Percentiles rank a stretch among this genome's conserved stretches.
These are phyloP conservation scores for Candida tropicalis DNA, from an alignment of 1,139 yeast genomes.

Conservation along the genomic window DNA sequence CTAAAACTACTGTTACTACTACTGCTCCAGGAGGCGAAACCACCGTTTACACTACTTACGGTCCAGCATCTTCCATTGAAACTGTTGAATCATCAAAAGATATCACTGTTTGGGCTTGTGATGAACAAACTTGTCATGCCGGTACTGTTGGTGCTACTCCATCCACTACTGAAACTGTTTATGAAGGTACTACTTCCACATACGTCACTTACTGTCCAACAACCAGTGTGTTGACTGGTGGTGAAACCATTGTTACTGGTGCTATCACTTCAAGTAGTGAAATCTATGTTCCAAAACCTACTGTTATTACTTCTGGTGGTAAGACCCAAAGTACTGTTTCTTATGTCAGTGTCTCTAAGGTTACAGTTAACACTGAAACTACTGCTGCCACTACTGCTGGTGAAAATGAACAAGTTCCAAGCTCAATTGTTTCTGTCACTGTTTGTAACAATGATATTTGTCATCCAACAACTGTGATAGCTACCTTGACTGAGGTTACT, in stretches of 20 bases:
- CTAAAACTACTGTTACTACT: no score
- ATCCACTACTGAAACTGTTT: constrained; percentile 15
- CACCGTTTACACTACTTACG: constrained; percentile 24
- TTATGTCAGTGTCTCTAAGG: constrained; percentile 22
- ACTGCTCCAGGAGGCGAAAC: constrained; percentile 15
- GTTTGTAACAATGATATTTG: constrained; percentile 45
- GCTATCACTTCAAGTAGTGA: no score
- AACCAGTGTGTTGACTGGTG: no score
- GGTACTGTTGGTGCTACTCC: constrained; percentile 33
- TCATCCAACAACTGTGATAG: constrained; percentile 26
- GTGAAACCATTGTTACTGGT: no score
- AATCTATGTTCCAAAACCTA: no score
- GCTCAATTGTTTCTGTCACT: constrained; percentile 45
- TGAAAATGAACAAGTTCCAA: constrained; percentile 12
- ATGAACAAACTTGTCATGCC: constrained; percentile 31
- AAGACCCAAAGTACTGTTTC: no score
- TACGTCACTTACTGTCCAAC: constrained; percentile 42
- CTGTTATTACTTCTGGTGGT: constrained; percentile 18
- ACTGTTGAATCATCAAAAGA: constrained; percentile 20
- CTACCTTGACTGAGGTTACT: constrained; percentile 17
- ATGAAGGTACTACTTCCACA: constrained; percentile 22
- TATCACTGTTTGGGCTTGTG: constrained; percentile 51
- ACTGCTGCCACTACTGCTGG: neutral
- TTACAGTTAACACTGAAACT: constrained; percentile 17
- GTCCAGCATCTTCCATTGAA: constrained; percentile 27